Conservation (phyloP, 2,329 filamentous ascomycete species). For the Thielaviopsis musarum region DNA sequence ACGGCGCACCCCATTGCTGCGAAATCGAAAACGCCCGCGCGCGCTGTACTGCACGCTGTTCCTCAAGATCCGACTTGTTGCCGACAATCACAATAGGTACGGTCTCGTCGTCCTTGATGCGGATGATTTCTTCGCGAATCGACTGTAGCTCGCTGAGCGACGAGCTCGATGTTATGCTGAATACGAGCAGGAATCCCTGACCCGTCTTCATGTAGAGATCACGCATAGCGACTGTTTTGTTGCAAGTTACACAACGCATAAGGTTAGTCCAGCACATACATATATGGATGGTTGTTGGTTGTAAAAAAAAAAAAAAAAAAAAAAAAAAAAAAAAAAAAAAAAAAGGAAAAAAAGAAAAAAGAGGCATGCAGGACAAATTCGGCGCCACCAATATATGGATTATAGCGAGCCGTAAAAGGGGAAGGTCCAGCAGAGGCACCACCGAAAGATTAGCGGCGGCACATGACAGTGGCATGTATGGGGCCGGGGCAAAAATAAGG, state of each 20-base stretch:
- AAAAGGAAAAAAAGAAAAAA: too few species aligned
- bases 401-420: too few species aligned
- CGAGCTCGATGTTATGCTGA: constrained; percentile 73
- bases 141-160: constrained; percentile 70
- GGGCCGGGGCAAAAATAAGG: constrained; percentile 6
- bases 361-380: too few species aligned
- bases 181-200: constrained; percentile 80
- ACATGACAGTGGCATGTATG: not conserved
- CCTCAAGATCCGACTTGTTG: constrained; percentile 82
- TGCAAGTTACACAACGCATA: not conserved
- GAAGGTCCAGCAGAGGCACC: not conserved
- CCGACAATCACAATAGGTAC: constrained; percentile 81
- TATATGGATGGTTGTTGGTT: too few species aligned
- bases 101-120: constrained; percentile 76
- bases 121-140: constrained; percentile 75
- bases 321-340: too few species aligned
- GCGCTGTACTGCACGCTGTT: constrained; percentile 62
- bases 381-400: too few species aligned
- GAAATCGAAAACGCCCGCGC: constrained; percentile 69
- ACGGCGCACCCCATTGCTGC: constrained; percentile 77
- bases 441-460: not conserved
- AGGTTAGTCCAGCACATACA: constrained; percentile 12
- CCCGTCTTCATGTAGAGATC: constrained; percentile 89
- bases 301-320: too few species aligned
- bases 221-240: constrained; percentile 40